phyloP scores from a whole-genome alignment of 306 rosid genomes.

The Dryas alaskensis region DNA sequence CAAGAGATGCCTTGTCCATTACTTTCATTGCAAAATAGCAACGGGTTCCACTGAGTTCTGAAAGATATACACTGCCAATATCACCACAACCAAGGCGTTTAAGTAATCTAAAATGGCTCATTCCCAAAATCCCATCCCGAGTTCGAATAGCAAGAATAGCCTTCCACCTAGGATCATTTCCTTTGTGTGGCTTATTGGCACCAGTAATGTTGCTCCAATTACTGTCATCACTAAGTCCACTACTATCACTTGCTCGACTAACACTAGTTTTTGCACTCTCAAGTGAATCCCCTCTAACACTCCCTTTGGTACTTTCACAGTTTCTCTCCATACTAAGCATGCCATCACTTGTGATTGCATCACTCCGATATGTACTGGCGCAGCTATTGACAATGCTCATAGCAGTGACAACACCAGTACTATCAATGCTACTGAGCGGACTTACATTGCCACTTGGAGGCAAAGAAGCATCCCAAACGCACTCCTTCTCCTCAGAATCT shows the following conservation, averaged over 20 bases:
- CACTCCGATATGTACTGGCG: conserved; percentile 84
- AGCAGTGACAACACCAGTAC: conserved; percentile 81
- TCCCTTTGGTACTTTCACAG: conserved; percentile 73
- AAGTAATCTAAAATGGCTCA: conserved; percentile 92
- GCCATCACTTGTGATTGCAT: conserved; percentile 73
- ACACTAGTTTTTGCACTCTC: conserved; percentile 95
- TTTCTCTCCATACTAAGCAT: conserved; percentile 90
- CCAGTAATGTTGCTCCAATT: conserved; percentile 97
- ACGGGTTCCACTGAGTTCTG: conserved; percentile 93
- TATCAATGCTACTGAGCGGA: conserved; percentile 94
- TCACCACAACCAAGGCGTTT: conserved; percentile 98
- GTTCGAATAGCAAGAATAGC: conserved; percentile 92
- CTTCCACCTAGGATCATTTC: conserved; percentile 99
- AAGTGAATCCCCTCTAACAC: conserved; percentile 89
- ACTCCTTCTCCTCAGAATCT: conserved; percentile 89
- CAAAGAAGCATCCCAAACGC: conserved; percentile 99
- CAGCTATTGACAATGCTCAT: conserved; percentile 95
- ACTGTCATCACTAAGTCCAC: conserved; percentile 97
- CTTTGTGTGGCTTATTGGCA: conserved; percentile 98
- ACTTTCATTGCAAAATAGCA: conserved; percentile 98
- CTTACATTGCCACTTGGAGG: conserved; percentile 99
- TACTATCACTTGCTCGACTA: conserved; percentile 90
- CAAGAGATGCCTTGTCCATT: conserved; percentile 98
- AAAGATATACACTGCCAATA: conserved; percentile 97
- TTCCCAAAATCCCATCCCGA: conserved; percentile 91